phyloP scores from a whole-genome alignment of 2,329 filamentous ascomycete species.

The Zymoseptoria brevis region DNA sequence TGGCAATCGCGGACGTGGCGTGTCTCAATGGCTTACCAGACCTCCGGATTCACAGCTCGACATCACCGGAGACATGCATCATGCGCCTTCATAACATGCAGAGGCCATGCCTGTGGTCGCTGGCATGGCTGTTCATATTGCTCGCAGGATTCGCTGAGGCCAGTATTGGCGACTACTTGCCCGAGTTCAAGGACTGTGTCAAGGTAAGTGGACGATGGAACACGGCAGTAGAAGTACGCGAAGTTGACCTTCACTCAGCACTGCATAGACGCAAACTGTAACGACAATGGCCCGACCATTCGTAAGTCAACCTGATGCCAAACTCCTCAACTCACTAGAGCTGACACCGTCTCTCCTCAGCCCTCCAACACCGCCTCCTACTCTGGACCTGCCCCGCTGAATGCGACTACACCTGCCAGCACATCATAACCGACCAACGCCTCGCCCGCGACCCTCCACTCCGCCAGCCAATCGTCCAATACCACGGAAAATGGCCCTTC shows the following conservation, averaged over 20 bases:
- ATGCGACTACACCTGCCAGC: constrained; percentile 97
- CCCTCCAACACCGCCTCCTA: constrained; percentile 74
- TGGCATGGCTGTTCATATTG: constrained; percentile 8
- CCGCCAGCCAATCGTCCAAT: constrained; percentile 69
- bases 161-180: constrained; percentile 74
- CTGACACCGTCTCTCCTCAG: constrained; percentile 39
- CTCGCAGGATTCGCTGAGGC: constrained; percentile 38
- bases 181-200: constrained; percentile 81
- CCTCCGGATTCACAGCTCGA: background rate
- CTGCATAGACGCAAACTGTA: constrained; percentile 75
- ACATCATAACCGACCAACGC: constrained; percentile 72
- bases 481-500: constrained; percentile 99
- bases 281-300: constrained; percentile 55
- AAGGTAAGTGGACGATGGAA: constrained; percentile 48
- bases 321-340: too few species aligned
- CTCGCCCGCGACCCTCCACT: constrained; percentile 56
- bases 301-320: constrained; percentile 47
- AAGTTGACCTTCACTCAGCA: constrained; percentile 45
- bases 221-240: background rate
- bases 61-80: constrained; percentile 14
- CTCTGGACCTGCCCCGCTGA: constrained; percentile 88
- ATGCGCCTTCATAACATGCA: constrained; percentile 17
- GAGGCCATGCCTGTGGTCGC: constrained; percentile 16
- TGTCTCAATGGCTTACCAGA: background rate
- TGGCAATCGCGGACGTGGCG: background rate